These are phyloP conservation scores for Solanum arcanum DNA, from an alignment of 257 asterid species.

Conservation along the genomic window DNA sequence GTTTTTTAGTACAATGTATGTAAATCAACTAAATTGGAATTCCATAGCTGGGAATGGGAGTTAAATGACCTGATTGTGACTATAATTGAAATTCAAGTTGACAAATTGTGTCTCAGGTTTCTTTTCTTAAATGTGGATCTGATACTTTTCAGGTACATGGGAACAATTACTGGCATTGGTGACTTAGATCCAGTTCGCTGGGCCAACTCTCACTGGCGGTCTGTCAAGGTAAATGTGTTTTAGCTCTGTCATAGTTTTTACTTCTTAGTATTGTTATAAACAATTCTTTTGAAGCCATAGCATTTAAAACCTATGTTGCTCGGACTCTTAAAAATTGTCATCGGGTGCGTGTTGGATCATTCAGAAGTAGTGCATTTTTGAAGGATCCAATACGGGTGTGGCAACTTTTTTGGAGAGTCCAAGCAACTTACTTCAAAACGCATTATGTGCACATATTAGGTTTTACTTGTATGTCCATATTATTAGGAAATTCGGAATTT, in stretches of 20 bases:
- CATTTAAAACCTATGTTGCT: background rate
- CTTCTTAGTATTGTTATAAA: background rate
- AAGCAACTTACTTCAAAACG: background rate
- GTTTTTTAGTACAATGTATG: background rate
- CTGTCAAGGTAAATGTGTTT: conserved; percentile 62
- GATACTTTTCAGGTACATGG: conserved; percentile 69
- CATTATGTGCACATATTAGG: background rate
- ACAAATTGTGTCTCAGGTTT: background rate
- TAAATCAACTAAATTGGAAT: background rate
- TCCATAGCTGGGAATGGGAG: background rate
- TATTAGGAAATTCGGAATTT: background rate
- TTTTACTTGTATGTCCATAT: background rate
- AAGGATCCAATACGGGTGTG: background rate
- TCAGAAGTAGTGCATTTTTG: background rate
- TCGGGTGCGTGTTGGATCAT: background rate
- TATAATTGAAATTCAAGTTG: background rate
- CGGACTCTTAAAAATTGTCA: background rate
- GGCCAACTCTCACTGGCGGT: conserved; percentile 97
- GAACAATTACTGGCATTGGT: conserved; percentile 89
- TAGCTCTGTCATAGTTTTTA: background rate
- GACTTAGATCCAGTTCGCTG: conserved; percentile 91
- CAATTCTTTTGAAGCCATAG: background rate
- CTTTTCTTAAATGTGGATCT: conserved; percentile 7
- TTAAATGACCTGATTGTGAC: background rate
- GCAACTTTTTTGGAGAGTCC: background rate